A percentile compares a stretch with the other conserved stretches of the same genome.
Conservation (phyloP, 495 filamentous ascomycete species). For the Aspergillus wentii region DNA sequence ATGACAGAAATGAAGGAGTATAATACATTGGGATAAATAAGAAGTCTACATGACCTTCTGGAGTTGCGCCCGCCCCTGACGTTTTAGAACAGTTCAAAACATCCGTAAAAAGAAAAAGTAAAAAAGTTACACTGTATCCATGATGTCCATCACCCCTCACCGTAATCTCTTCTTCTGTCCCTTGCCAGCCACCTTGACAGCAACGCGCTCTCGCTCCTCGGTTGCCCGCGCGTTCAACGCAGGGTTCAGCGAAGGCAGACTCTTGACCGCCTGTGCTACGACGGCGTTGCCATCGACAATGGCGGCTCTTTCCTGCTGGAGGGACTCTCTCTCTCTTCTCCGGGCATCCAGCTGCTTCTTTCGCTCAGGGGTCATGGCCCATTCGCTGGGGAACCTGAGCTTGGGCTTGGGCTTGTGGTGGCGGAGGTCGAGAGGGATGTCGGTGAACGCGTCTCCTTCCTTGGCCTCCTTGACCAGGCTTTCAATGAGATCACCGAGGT, state of each 20-base stretch:
- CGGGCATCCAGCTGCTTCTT: slow-evolving; percentile 56
- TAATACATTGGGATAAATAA: slow-evolving; percentile 35
- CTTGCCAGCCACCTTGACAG: slow-evolving; percentile 26
- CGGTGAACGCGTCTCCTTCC: slow-evolving; percentile 79
- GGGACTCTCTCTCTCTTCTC: slow-evolving; percentile 39
- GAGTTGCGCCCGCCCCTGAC: slow-evolving; percentile 36
- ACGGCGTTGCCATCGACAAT: slow-evolving; percentile 37
- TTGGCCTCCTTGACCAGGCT: slow-evolving; percentile 70
- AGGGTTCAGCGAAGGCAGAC: slow-evolving; percentile 33
- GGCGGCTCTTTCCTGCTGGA: slow-evolving; percentile 17
- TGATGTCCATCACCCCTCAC: slow-evolving; percentile 17
- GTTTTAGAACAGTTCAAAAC: slow-evolving; percentile 25
- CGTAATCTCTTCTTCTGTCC: slow-evolving; percentile 20
- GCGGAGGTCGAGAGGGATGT: slow-evolving; percentile 85
- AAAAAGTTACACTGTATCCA: slow-evolving; percentile 21
- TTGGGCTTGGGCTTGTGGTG: slow-evolving; percentile 71
- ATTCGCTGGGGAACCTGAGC: slow-evolving; percentile 71
- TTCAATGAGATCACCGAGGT: slow-evolving; percentile 73
- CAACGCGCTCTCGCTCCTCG: slow-evolving; percentile 37
- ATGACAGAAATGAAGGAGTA: slow-evolving; percentile 29
- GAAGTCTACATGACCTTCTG: slow-evolving; percentile 26
- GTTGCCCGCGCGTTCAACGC: slow-evolving; percentile 23
- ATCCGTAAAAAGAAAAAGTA: slow-evolving; percentile 9
- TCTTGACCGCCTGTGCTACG: slow-evolving; percentile 25
- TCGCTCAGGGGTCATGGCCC: slow-evolving; percentile 71